phyloP scores from a whole-genome alignment of 2,329 filamentous ascomycete species.

The Diaporthe vexans region DNA sequence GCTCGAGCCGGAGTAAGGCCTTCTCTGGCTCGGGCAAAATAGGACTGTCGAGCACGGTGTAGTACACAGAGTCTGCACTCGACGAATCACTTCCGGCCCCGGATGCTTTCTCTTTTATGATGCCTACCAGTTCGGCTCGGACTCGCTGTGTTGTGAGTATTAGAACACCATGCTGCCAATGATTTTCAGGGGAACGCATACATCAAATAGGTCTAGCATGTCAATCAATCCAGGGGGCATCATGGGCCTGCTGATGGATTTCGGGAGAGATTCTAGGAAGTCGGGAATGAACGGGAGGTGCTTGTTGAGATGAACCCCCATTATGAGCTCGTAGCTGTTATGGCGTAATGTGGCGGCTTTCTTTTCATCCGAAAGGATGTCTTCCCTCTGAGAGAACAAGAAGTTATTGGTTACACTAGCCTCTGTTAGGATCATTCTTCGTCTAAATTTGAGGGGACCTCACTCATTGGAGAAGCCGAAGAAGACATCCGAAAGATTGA shows the following conservation, averaged over 20 bases:
- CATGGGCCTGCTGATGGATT: conserved; percentile 33
- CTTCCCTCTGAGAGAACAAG: conserved; percentile 23
- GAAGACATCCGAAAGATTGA: conserved; percentile 34
- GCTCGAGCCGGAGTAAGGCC: conserved; percentile 30
- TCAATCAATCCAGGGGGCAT: conserved; percentile 33
- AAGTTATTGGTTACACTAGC: conserved; percentile 25
- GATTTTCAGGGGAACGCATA: conserved; percentile 13
- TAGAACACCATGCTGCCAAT: conserved; percentile 10
- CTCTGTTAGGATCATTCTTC: conserved; percentile 27
- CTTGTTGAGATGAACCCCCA: conserved; percentile 29
- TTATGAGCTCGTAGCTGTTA: conserved; percentile 33
- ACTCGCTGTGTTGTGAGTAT: conserved; percentile 28
- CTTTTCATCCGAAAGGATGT: conserved; percentile 27
- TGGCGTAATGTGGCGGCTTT: conserved; percentile 28
- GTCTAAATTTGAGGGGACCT: conserved; percentile 9
- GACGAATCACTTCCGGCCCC: conserved; percentile 24
- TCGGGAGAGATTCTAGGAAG: conserved; percentile 28
- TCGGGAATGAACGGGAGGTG: conserved; percentile 28
- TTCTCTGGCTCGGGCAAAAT: conserved; percentile 20
- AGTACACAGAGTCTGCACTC: conserved; percentile 26
- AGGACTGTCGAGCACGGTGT: conserved; percentile 29
- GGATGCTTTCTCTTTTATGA: conserved; percentile 31
- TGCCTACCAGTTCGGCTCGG: conserved; percentile 29
- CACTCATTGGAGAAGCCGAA: conserved; percentile 33
- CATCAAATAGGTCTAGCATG: conserved; percentile 33